Base-by-base conservation (phyloP, 495 filamentous ascomycete species). In the Trichoderma asperelloides region DNA sequence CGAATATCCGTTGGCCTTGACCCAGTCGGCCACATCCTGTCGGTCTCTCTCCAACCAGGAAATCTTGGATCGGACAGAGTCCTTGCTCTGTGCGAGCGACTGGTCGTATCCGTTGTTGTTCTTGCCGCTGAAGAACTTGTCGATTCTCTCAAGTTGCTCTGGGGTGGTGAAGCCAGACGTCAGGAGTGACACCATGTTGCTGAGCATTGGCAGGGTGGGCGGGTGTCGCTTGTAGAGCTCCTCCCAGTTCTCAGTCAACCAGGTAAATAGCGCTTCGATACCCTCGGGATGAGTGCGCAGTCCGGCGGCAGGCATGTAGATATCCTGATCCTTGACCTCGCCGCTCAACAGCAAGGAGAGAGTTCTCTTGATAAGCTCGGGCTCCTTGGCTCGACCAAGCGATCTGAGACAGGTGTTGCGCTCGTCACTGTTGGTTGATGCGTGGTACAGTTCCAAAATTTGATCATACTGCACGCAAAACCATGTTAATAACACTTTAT, bases 181-280 rank as follows among this genome's bases (percentile, higher is more conserved):
- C 55, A 60, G 98, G 80, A 23, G 85, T 86, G 71, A 88, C 81
- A 69, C 89, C 87, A 70, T 98, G 74, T 77, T 95, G 94, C 21
- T 92, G 87, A 77, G 97, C 93, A 64, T 96, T 79, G 30, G 96
- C 86, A 37, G 96, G 88, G 68, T 91, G 87, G 78, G 95, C 96
- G 2, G 67, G 86, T 64, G 97, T 81, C 71, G 86, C 88, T 63
- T 81, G 77, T 45, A 85, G 80, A 23, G 96, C 81, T 55, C 78
- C 11, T 80, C 78, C 90, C 93, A 98, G 77, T 96, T 85, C 11
- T 85, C 81, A 70, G 90, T 89, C 68, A 96, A 83, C 75, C 90
- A 96, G 47, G 88, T 80, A 94, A 96, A 98, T 41, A 94, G 81
- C 6, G 86, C 78, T 64, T 82, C 78, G n/a, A 93, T 87, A 3